Evolutionary conservation across 768 basidiomycete genomes (phyloP), one percentile per base, ranked within the genome.

Genomic region (Grammothele lineata): DNA sequence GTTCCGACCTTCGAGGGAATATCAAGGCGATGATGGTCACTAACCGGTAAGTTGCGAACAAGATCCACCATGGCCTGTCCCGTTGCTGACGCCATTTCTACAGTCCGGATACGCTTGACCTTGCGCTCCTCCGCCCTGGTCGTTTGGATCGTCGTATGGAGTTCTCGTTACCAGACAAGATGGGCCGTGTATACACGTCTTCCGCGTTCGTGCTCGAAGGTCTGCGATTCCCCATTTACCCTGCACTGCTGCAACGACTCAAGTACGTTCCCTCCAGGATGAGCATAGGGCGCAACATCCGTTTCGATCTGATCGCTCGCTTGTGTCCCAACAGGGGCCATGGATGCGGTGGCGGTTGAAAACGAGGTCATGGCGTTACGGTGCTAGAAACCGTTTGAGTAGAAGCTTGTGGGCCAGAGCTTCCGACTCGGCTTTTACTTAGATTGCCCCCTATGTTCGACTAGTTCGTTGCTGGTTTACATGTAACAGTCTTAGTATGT

Each of bases 21-120:
- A 98, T 99, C 70, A 99, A 99, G 67, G 95, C 98, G 18, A 75
- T 99, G 48, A 99, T 99, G 96, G 96, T 96, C 24, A 98, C 96
- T 6, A 98, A 99, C 73, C 74, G 92, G 91, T 89, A 43, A 51
- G 78, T 64, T 10, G 5, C n/a, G n/a, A n/a, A n/a, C n/a, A n/a
- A n/a, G n/a, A n/a, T n/a, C n/a, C n/a, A n/a, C n/a, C n/a, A n/a
- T n/a, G n/a, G n/a, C n/a, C n/a, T n/a, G n/a, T n/a, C n/a, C n/a
- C n/a, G n/a, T n/a, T n/a, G n/a, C n/a, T n/a, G n/a, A n/a, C n/a
- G n/a, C n/a, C n/a, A n/a, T n/a, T n/a, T n/a, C n/a, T n/a, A 10
- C 49, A 95, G 95, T 67, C 96, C 96, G 17, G 96, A 99, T 66
- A 98, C 96, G 1, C 79, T 99, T 37, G 96, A 99, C 67, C 96